A percentile compares a stretch with the other conserved stretches of the same genome.
These are phyloP conservation scores for Kernera saxatilis DNA, from an alignment of 345 rosid genomes.

Conservation along the genomic window DNA sequence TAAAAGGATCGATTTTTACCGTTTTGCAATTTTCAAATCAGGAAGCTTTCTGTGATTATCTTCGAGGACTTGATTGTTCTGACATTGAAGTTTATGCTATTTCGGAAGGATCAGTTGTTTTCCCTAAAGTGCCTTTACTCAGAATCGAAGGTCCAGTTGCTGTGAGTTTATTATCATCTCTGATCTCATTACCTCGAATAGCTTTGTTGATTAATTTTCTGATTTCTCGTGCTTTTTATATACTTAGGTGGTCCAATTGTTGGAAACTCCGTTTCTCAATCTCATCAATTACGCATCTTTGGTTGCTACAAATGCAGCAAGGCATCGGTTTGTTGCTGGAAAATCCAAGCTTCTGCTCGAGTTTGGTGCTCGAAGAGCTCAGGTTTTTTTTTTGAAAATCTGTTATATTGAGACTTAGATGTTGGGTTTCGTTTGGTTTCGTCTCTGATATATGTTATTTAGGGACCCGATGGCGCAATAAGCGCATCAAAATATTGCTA, in stretches of 20 bases:
- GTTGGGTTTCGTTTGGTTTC: neutral
- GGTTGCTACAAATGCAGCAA: constrained; percentile 93
- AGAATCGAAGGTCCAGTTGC: constrained; percentile 90
- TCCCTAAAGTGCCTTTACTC: constrained; percentile 89
- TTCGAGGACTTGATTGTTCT: constrained; percentile 77
- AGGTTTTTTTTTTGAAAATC: constrained; percentile 40
- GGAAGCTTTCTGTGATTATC: constrained; percentile 81
- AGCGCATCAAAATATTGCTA: constrained; percentile 88
- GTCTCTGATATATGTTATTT: constrained; percentile 19
- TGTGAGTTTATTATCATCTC: constrained; percentile 42
- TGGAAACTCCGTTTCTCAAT: constrained; percentile 89
- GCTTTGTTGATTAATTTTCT: neutral
- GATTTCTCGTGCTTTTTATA: neutral
- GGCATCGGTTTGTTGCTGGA: constrained; percentile 93
- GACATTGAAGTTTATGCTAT: constrained; percentile 84
- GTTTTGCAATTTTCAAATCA: constrained; percentile 13
- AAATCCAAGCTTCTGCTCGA: constrained; percentile 79
- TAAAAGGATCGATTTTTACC: neutral
- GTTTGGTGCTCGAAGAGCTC: constrained; percentile 96
- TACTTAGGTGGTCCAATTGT: constrained; percentile 79
- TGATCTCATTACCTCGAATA: neutral
- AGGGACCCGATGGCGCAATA: constrained; percentile 95
- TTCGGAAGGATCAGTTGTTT: constrained; percentile 84
- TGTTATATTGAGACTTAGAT: neutral
- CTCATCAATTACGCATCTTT: constrained; percentile 83